phyloP scores from a whole-genome alignment of 2,329 filamentous ascomycete species.

The Colletotrichum phormii region DNA sequence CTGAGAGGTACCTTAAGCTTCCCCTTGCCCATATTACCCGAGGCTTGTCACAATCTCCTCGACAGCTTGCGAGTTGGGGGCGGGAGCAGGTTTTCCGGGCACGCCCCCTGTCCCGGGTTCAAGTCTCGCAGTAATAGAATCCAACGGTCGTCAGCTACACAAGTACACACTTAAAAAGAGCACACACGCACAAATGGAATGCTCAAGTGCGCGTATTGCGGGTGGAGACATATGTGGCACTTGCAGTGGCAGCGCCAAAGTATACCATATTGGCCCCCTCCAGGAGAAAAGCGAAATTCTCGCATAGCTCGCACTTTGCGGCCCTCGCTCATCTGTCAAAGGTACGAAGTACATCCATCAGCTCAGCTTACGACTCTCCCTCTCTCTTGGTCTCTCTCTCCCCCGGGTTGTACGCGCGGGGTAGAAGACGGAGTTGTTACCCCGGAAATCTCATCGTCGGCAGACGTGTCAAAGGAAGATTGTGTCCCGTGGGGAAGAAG shows the following conservation, averaged over 20 bases:
- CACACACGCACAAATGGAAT: too few relatives aligned
- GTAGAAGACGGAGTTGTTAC: constrained; percentile 26
- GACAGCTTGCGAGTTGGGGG: neutral
- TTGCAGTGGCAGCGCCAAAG: neutral
- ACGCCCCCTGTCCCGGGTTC: too few relatives aligned
- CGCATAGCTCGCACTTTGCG: neutral
- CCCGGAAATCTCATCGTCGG: constrained; percentile 7
- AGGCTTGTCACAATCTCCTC: neutral
- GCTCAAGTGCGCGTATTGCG: neutral
- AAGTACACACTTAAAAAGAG: too few relatives aligned
- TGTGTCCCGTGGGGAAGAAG: neutral
- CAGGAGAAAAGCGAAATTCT: neutral
- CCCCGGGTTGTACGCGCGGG: constrained; percentile 7
- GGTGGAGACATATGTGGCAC: neutral
- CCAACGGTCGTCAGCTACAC: too few relatives aligned
- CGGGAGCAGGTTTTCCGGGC: too few relatives aligned
- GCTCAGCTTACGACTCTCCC: neutral
- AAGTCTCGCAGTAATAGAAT: too few relatives aligned
- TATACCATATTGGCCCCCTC: neutral
- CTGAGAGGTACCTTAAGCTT: neutral
- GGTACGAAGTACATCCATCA: neutral
- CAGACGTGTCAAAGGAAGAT: neutral
- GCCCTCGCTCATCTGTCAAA: neutral
- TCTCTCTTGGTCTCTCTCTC: neutral
- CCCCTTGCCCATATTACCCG: neutral